Base-by-base conservation (phyloP, 2,329 filamentous ascomycete species). In the Aquanectria penicillioides region DNA sequence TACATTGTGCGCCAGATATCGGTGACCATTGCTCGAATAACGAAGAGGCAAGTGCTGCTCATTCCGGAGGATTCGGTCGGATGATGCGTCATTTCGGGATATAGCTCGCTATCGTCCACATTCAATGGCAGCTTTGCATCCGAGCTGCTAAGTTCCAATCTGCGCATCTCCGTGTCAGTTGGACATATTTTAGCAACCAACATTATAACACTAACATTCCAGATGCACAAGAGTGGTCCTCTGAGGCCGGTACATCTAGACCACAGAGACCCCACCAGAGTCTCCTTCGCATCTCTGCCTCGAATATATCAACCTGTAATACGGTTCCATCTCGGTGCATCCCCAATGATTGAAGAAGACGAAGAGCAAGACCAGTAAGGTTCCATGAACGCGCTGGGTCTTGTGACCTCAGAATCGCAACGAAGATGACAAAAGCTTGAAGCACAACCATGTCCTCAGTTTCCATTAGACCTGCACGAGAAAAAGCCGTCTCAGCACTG, bases 81-180 rank as follows among this genome's bases (percentile, higher is more conserved):
- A 12, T 34, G 13, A 9, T 18, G n/a, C 1, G n/a, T 20, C 43
- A 47, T 47, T 9, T 12, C 20, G 4, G n/a, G 6, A 10, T 20
- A 33, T 12, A 47, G 26, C 13, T 47, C 43, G 2, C 4, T 18
- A 6, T 47, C 43, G 26, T 47, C 18, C 5, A 47, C 13, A 25
- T 47, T 47, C 10, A 17, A n/a, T 1, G 43, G 43, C 12, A 15
- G 9, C 9, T 13, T n/a, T 13, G 43, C 29, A 18, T 33, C 26
- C 9, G 31, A 34, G n/a, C 43, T 47, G 20, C 43, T 47, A 12
- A 47, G 17, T 23, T 47, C 43, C 15, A 47, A 47, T 9, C 43
- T 47, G 18, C 5, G 13, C n/a, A n/a, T n/a, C n/a, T n/a, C n/a
- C n/a, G 15, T 17, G 7, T 10, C 11, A 17, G 33, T 36, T 11